Percentiles rank a stretch among this genome's conserved stretches.
These are phyloP conservation scores for Selenicereus undatus DNA, from an alignment of 148 eudicot species.

Conservation along the genomic window DNA sequence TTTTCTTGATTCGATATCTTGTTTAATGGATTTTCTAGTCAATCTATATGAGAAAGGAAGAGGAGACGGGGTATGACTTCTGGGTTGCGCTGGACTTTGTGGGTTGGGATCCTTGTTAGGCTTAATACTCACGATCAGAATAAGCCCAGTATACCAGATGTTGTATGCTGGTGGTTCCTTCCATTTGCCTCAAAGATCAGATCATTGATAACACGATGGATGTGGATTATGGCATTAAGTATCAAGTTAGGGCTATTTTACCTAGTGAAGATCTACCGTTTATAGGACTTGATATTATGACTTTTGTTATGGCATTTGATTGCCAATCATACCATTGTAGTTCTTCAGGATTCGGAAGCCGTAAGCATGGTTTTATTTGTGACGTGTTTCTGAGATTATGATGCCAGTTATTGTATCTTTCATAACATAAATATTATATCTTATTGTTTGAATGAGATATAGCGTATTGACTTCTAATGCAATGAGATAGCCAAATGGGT, in stretches of 20 bases:
- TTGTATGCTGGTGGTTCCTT: background rate
- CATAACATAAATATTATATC: no score
- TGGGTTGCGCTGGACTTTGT: background rate
- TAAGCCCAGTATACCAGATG: background rate
- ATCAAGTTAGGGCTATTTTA: background rate
- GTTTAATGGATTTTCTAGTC: no score
- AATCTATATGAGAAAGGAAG: no score
- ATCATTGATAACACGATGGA: background rate
- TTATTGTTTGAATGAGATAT: no score
- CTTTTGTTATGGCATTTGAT: background rate
- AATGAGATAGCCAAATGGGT: no score
- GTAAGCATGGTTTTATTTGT: background rate
- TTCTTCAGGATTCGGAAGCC: background rate
- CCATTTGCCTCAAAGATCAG: slow-evolving; percentile 7
- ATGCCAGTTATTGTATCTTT: background rate
- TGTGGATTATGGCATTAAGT: background rate
- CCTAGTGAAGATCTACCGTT: background rate
- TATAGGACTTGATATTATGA: background rate
- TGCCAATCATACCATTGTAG: background rate
- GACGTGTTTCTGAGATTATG: background rate
- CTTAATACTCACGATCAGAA: background rate
- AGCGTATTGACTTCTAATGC: no score
- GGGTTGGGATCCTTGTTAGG: slow-evolving; percentile 4
- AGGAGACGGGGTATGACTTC: no score
- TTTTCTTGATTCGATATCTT: no score